Evolutionary conservation across 805 yeast species (phyloP), one percentile per base, ranked within the genome.

Genomic region (Kodamaea neixiangensis): DNA sequence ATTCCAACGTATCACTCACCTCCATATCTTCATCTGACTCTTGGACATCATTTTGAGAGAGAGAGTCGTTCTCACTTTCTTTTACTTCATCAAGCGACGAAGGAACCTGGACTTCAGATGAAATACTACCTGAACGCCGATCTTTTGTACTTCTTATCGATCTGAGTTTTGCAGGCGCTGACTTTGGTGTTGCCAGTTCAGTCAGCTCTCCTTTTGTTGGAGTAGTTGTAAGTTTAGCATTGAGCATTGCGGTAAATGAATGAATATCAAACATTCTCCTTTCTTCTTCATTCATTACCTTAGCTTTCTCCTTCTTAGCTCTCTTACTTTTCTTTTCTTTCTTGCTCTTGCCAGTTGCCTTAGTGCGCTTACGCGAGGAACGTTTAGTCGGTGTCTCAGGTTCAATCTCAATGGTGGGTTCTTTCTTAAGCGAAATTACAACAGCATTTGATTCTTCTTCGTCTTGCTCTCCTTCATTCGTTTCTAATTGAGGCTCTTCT

Each of bases 231-330:
- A 64, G 54, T 44, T 60, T 63, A 4, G 62, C 61, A 39, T 55
- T 63, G 17, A 65, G 48, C 52, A 63, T 46, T 1, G 67, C 67
- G 1, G 69, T 64, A 45, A 64, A 65, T 3, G 65, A 58, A 52
- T 65, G 67, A 21, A 65, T 61, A 47, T 65, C 68, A 51, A 63
- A 40, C 49, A 47, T 47, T 40, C 44, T 31, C 13, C 34, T 40
- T 19, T 42, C 35, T 33, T 45, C 48, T 25, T 45, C 48, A 20
- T 45, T 39, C 48, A 45, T 45, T 14, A 35, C 37, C 35, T 25
- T n/a, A 3, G 29, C 10, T 11, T 48, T 47, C 33, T 41, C 34
- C 29, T 18, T 29, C 38, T 49, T 43, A 6, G 48, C 15, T n/a
- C 43, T 41, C 15, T 31, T 48, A 29, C n/a, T 22, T 18, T 39